These are phyloP conservation scores for Massarina eburnea DNA, from an alignment of 2,329 filamentous ascomycete species.

Conservation along the genomic window DNA sequence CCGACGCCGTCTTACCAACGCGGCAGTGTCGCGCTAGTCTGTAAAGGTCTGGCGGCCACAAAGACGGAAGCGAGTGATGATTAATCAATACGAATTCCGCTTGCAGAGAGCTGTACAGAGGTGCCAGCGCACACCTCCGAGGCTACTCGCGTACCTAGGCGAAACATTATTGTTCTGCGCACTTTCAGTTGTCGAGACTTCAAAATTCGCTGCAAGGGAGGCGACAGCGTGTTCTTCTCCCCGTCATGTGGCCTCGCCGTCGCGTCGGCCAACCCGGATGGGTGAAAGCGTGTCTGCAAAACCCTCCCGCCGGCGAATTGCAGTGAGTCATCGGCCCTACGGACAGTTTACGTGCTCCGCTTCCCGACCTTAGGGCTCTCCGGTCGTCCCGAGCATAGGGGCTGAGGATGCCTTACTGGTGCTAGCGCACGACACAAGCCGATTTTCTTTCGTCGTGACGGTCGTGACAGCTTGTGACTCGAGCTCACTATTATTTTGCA, in stretches of 20 bases:
- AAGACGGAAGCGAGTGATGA: background rate
- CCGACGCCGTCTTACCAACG: too few relatives aligned
- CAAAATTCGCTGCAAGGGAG: too few relatives aligned
- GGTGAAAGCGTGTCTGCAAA: constrained; percentile 15
- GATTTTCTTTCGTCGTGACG: too few relatives aligned
- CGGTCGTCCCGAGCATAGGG: constrained; percentile 14
- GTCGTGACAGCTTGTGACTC: background rate
- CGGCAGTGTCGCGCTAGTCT: too few relatives aligned
- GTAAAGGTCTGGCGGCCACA: too few relatives aligned
- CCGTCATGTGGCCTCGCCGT: constrained; percentile 9
- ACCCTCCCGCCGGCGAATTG: constrained; percentile 24
- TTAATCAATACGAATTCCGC: background rate
- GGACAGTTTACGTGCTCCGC: constrained; percentile 2
- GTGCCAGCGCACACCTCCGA: too few relatives aligned
- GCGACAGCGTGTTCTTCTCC: background rate
- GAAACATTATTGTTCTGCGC: too few relatives aligned
- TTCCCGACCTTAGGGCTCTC: constrained; percentile 10
- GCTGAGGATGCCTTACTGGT: constrained; percentile 9
- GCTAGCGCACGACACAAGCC: background rate
- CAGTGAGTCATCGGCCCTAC: constrained; percentile 12
- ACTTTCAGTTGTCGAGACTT: too few relatives aligned
- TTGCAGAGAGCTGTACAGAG: too few relatives aligned
- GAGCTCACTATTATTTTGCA: too few relatives aligned
- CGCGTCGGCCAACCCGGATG: constrained; percentile 5
- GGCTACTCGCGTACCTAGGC: too few relatives aligned